Base-by-base conservation (phyloP, 768 basidiomycete species). In the Leucocoprinus sp. region DNA sequence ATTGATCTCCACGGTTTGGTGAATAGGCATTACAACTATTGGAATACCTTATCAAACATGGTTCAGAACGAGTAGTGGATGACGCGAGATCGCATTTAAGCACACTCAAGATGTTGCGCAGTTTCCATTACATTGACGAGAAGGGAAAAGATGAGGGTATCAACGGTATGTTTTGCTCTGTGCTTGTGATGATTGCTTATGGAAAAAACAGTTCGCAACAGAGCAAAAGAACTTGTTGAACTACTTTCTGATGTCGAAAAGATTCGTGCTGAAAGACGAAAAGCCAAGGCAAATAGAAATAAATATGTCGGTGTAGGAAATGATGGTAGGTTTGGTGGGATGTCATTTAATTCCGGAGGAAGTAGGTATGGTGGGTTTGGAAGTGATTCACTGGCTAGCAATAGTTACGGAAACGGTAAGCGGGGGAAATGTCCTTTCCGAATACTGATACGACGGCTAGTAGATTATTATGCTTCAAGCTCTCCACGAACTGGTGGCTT, bases 81-180 rank as follows among this genome's bases (percentile, higher is more conserved):
- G 96, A 99, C 63, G 90, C 95, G 1, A 77, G 96, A 42, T 86
- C 90, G 1, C 96, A 98, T 62, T 71, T 97, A 21, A 85, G 91
- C 21, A 95, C 93, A 15, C 75, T 99, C 55, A 98, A 98, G 68
- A 97, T 98, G 90, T 77, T 98, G 8, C 71, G 93, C 47, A 96
- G 84, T 57, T 99, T 99, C 67, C 95, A 98, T 60, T 97, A 97
- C 62, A 89, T 97, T 45, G 96, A 99, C 53, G 95, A 98, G 52
- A 95, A 95, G 67, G 93, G 91, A 39, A 98, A 99, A 62, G 96
- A 99, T 58, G 91, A 99, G 63, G 96, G 96, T 5, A 75, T 96
- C 55, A 99, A 99, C 56, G 92, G 93, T 92, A 51, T n/a, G 67
- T 50, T 14, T 14, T 11, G 6, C 24, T 19, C 7, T 27, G 42